These are phyloP conservation scores for Entoloma clypeatum DNA, from an alignment of 1,284 basidiomycete species.

Conservation along the genomic window DNA sequence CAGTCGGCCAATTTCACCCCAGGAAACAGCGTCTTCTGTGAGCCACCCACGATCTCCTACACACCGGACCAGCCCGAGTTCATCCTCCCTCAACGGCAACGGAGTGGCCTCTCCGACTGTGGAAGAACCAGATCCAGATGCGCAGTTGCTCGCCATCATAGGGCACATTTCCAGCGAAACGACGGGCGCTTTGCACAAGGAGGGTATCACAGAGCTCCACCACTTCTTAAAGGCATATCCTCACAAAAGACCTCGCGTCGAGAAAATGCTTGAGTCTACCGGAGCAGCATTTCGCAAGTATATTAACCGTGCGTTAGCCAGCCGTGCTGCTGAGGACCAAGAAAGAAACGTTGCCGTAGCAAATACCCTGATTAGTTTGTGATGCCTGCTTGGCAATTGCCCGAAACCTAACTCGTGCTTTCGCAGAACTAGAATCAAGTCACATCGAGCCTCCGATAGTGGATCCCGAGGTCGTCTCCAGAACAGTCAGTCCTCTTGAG, in stretches of 20 bases:
- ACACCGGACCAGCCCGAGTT: constrained; percentile 62
- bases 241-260: constrained; percentile 81
- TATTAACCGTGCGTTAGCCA: constrained; percentile 77
- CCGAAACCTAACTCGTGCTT: constrained; percentile 8
- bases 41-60: constrained; percentile 53
- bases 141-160: constrained; percentile 79
- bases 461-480: constrained; percentile 25
- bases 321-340: constrained; percentile 80
- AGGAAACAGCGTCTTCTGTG: constrained; percentile 52
- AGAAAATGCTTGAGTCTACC: constrained; percentile 79
- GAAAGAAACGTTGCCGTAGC: constrained; percentile 75
- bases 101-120: constrained; percentile 41
- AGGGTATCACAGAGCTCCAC: constrained; percentile 95
- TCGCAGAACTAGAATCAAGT: constrained; percentile 65
- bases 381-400: constrained; percentile 4
- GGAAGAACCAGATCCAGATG: constrained; percentile 78
- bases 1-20: constrained; percentile 62
- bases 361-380: constrained; percentile 73
- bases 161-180: constrained; percentile 88
- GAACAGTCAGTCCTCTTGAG: constrained; percentile 28
- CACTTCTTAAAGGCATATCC: constrained; percentile 92
- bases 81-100: constrained; percentile 53
- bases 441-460: constrained; percentile 28
- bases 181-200: constrained; percentile 77
- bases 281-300: constrained; percentile 83